Conservation (phyloP, 768 basidiomycete species). For the Podaxis sp. region DNA sequence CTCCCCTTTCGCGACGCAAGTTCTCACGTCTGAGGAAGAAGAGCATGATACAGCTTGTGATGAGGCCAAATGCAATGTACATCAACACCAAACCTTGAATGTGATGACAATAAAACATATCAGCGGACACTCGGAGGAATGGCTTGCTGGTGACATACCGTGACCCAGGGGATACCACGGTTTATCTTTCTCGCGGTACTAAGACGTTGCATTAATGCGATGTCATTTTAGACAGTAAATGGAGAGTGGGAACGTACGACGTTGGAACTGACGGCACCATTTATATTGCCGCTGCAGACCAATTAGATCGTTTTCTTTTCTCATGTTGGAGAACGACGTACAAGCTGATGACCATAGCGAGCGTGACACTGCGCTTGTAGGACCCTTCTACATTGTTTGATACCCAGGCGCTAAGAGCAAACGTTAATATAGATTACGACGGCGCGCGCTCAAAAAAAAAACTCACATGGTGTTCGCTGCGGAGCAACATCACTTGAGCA, state of each 20-base stretch:
- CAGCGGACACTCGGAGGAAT: neutral
- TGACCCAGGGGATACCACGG: slow-evolving; percentile 61
- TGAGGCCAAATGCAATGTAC: slow-evolving; percentile 68
- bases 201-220: slow-evolving; percentile 6
- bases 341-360: slow-evolving; percentile 71
- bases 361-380: slow-evolving; percentile 72
- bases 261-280: slow-evolving; percentile 77
- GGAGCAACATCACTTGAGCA: neutral
- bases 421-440: neutral
- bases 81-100: slow-evolving; percentile 62
- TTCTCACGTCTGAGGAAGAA: slow-evolving; percentile 58
- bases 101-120: neutral
- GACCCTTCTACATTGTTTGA: slow-evolving; percentile 75
- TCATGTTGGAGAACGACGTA: slow-evolving; percentile 22
- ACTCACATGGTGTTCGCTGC: slow-evolving; percentile 62
- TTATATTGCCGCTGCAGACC: slow-evolving; percentile 59
- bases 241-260: slow-evolving; percentile 50
- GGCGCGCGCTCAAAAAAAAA: neutral
- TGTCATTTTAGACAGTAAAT: neutral
- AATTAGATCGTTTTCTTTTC: neutral
- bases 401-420: slow-evolving; percentile 44
- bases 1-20: slow-evolving; percentile 62
- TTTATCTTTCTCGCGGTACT: slow-evolving; percentile 64
- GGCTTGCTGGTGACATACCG: slow-evolving; percentile 22
- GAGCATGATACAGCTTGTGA: slow-evolving; percentile 42